These are phyloP conservation scores for Strobilomyces confusus DNA, from an alignment of 768 basidiomycete species.

Conservation along the genomic window DNA sequence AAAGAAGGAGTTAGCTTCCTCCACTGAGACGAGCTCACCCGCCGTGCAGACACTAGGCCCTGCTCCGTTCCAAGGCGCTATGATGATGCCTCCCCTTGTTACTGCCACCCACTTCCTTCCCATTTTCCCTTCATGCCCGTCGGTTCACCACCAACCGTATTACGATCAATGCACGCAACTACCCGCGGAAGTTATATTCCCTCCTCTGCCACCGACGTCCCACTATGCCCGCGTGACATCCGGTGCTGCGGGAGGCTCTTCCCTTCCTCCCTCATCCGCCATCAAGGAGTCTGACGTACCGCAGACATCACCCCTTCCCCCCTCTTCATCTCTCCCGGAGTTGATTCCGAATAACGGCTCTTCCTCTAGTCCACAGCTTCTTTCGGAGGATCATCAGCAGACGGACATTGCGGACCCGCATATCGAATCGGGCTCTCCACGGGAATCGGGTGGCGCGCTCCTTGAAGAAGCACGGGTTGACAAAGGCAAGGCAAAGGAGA, in stretches of 20 bases:
- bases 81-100: constrained; percentile 21
- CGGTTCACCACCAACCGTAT: constrained; percentile 70
- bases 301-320: constrained; percentile 29
- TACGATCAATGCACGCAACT: constrained; percentile 57
- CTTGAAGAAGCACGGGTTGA: constrained; percentile 6
- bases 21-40: constrained; percentile 24
- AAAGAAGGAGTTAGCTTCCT: constrained; percentile 35
- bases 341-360: constrained; percentile 60
- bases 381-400: constrained; percentile 25
- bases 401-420: constrained; percentile 13
- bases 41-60: constrained; percentile 19
- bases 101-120: constrained; percentile 26
- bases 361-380: constrained; percentile 60
- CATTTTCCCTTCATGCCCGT: constrained; percentile 53
- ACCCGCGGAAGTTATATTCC: constrained; percentile 68
- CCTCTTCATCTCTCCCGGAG: constrained; percentile 50
- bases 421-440: constrained; percentile 18
- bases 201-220: constrained; percentile 58
- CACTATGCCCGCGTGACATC: constrained; percentile 34
- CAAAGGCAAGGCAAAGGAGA: constrained; percentile 20
- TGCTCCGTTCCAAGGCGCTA: constrained; percentile 11
- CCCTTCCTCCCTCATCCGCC: constrained; percentile 24
- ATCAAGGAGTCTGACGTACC: constrained; percentile 20
- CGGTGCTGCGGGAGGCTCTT: constrained; percentile 3
- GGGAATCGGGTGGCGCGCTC: constrained; percentile 5